Percentiles rank a stretch among this genome's conserved stretches.
Conservation (phyloP, 1,139 yeast genomes). For the Debaryomyces sp. region DNA sequence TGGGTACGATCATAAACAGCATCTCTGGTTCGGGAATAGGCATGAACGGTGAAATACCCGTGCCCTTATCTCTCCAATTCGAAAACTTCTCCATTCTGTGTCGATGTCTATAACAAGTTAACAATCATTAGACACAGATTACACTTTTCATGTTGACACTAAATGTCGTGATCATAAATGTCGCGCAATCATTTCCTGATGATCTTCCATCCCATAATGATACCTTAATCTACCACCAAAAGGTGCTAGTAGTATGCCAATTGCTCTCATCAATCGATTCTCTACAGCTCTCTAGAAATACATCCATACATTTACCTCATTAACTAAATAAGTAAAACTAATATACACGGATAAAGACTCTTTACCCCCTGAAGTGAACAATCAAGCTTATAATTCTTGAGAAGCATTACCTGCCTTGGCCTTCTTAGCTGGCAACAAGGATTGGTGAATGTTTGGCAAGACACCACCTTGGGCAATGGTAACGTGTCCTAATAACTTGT, state of each 20-base stretch:
- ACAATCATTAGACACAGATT: background rate
- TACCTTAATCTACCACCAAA: background rate
- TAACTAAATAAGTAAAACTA: constrained; percentile 18
- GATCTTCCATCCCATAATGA: background rate
- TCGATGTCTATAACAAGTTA: background rate
- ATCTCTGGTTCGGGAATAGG: constrained; percentile 36
- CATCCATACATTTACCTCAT: constrained; percentile 13
- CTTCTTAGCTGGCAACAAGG: constrained; percentile 93
- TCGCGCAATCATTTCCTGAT: background rate
- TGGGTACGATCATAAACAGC: constrained; percentile 7
- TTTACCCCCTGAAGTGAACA: constrained; percentile 6
- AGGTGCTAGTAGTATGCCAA: background rate
- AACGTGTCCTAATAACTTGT: constrained; percentile 79
- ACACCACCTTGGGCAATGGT: constrained; percentile 99
- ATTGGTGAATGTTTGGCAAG: constrained; percentile 94
- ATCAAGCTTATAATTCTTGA: constrained; percentile 69
- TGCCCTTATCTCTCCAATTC: constrained; percentile 74
- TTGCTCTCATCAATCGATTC: background rate
- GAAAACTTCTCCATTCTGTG: constrained; percentile 72
- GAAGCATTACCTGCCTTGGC: constrained; percentile 76
- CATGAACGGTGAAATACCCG: constrained; percentile 81
- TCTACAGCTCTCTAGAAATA: constrained; percentile 6
- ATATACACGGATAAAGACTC: constrained; percentile 19
- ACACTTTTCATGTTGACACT: background rate
- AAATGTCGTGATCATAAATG: constrained; percentile 3